phyloP scores from a whole-genome alignment of 2,329 filamentous ascomycete species.

The Penicillium occitanis region DNA sequence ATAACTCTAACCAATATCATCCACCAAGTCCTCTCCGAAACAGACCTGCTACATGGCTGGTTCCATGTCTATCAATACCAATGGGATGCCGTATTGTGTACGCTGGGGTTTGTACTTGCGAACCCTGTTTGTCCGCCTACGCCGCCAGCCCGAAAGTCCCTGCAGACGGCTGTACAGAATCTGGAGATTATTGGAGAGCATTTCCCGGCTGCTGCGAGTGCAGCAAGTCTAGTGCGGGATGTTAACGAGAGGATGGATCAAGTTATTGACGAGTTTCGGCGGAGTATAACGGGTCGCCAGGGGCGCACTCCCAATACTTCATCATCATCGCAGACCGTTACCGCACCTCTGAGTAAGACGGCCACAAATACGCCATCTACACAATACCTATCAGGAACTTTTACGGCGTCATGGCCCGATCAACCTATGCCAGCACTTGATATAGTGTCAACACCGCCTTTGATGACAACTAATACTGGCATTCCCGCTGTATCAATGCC shows the following conservation, averaged over 20 bases:
- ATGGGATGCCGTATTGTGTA: slow-evolving; percentile 14
- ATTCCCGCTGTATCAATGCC: neutral
- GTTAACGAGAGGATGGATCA: neutral
- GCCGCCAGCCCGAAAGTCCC: slow-evolving; percentile 1
- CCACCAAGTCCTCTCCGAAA: slow-evolving; percentile 29
- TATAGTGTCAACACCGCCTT: neutral
- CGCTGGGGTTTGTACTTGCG: slow-evolving; percentile 5
- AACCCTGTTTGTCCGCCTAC: slow-evolving; percentile 10
- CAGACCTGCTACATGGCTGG: slow-evolving; percentile 11
- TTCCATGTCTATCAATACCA: slow-evolving; percentile 6
- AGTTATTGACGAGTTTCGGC: neutral
- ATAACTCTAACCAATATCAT: slow-evolving; percentile 36
- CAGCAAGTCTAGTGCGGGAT: neutral
- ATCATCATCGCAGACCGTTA: neutral
- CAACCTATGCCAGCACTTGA: neutral
- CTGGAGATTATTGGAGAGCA: neutral
- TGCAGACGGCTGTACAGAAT: slow-evolving; percentile 7
- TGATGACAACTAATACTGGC: neutral
- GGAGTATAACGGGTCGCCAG: neutral
- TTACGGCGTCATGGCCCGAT: neutral
- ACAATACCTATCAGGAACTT: neutral
- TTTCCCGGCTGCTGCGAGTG: slow-evolving; percentile 19
- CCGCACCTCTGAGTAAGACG: neutral
- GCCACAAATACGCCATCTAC: neutral
- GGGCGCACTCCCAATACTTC: neutral